A percentile compares a stretch with the other conserved stretches of the same genome.
These are phyloP conservation scores for Claviceps paspali DNA, from an alignment of 2,329 filamentous ascomycete genomes.

Conservation along the genomic window DNA sequence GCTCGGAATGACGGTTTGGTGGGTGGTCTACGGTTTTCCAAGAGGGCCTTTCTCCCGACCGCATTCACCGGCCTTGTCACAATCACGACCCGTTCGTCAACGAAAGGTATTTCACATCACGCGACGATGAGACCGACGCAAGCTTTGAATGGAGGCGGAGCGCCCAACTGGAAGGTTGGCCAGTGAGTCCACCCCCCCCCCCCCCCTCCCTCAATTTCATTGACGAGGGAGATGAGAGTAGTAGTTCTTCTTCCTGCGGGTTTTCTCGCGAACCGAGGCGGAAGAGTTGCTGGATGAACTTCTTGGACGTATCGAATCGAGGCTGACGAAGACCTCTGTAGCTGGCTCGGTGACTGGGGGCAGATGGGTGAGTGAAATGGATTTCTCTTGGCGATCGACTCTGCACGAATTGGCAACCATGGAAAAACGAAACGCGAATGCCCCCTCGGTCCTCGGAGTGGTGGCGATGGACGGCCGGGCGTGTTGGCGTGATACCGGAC, in stretches of 20 bases:
- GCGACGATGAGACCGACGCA: slow-evolving; percentile 28
- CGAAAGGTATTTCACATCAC: slow-evolving; percentile 12
- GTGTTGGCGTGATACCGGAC: background rate
- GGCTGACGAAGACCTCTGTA: slow-evolving; percentile 23
- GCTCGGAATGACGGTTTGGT: slow-evolving; percentile 14
- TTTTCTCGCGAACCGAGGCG: slow-evolving; percentile 13
- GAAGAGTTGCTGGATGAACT: too few species aligned
- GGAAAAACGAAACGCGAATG: background rate
- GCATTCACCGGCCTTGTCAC: slow-evolving; percentile 2
- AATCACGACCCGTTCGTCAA: slow-evolving; percentile 11
- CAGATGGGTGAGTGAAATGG: slow-evolving; percentile 47
- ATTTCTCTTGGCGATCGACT: background rate
- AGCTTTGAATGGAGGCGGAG: slow-evolving; percentile 19
- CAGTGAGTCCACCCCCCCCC: slow-evolving; percentile 17
- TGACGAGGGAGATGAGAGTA: slow-evolving; percentile 1
- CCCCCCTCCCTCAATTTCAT: background rate
- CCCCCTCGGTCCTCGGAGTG: background rate
- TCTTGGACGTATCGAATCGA: too few species aligned
- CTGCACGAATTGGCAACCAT: background rate
- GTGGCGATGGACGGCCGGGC: background rate
- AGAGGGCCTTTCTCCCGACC: slow-evolving; percentile 8
- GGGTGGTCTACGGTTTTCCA: slow-evolving; percentile 12
- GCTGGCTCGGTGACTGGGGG: slow-evolving; percentile 64
- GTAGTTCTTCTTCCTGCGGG: slow-evolving; percentile 12
- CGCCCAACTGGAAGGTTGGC: slow-evolving; percentile 17